Conservation (phyloP, 2,329 filamentous ascomycete species). For the Fusarium pininemorale region DNA sequence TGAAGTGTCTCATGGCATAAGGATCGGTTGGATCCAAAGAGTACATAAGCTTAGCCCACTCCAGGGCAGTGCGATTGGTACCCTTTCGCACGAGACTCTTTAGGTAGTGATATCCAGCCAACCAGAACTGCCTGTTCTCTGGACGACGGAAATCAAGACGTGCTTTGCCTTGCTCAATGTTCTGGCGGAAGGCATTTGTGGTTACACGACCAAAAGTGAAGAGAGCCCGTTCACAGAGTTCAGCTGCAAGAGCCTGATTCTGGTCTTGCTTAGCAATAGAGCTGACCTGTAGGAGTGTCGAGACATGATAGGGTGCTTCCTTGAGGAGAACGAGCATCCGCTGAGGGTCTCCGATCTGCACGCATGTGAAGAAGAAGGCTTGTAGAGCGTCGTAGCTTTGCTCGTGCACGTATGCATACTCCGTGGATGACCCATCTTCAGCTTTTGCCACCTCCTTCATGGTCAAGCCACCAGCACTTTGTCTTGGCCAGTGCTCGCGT, state of each 20-base stretch:
- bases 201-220: constrained; percentile 93
- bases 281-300: constrained; percentile 91
- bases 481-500: constrained; percentile 86
- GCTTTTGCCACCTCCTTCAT: constrained; percentile 71
- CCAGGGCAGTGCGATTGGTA: constrained; percentile 92
- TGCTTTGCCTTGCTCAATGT: constrained; percentile 80
- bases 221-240: constrained; percentile 88
- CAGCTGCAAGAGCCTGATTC: constrained; percentile 84
- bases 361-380: constrained; percentile 77
- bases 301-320: constrained; percentile 80
- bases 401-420: constrained; percentile 84
- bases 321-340: constrained; percentile 78
- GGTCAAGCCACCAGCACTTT: constrained; percentile 80
- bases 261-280: constrained; percentile 92
- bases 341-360: constrained; percentile 86
- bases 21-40: constrained; percentile 81
- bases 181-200: constrained; percentile 81
- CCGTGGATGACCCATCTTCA: constrained; percentile 63
- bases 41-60: constrained; percentile 90
- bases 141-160: constrained; percentile 81
- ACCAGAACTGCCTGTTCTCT: constrained; percentile 93
- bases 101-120: constrained; percentile 90
- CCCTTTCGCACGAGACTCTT: constrained; percentile 86
- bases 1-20: constrained; percentile 81
- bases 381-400: constrained; percentile 78